Evolutionary conservation across 106 monocot genomes (phyloP).

Genomic region (Platanthera zijinensis): DNA sequence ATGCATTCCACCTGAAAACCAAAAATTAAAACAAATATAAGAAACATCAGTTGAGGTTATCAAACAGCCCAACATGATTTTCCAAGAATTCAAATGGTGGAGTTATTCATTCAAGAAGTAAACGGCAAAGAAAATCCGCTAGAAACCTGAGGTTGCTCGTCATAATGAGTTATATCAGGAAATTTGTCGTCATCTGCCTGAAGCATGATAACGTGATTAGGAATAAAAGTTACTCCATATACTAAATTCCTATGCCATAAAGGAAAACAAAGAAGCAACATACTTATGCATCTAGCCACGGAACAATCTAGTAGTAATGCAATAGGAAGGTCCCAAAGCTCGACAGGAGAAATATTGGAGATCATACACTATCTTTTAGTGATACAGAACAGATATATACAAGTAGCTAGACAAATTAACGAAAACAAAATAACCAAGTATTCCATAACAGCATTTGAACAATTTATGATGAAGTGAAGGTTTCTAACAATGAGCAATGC

Average conservation of each 20-base stretch:
- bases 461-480: not conserved
- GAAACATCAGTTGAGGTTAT: too few relatives aligned
- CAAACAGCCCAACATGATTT: too few relatives aligned
- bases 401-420: not conserved
- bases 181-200: slow-evolving; percentile 51
- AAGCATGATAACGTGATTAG: slow-evolving; percentile 13
- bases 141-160: slow-evolving; percentile 56
- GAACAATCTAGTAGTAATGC: not conserved
- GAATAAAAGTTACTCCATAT: not conserved
- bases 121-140: not conserved
- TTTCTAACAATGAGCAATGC: not conserved
- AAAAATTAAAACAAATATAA: too few relatives aligned
- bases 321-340: not conserved
- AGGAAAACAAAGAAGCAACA: not conserved
- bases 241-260: not conserved
- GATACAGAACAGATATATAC: not conserved
- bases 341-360: not conserved
- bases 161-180: slow-evolving; percentile 65
- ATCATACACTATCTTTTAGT: not conserved
- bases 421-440: not conserved
- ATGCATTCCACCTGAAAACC: too few relatives aligned
- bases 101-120: not conserved
- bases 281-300: not conserved
- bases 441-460: not conserved
- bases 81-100: too few relatives aligned